Percentiles rank a stretch among this genome's conserved stretches.
Conservation (phyloP, 768 basidiomycete species). For the Mrakia hoshinonis region DNA sequence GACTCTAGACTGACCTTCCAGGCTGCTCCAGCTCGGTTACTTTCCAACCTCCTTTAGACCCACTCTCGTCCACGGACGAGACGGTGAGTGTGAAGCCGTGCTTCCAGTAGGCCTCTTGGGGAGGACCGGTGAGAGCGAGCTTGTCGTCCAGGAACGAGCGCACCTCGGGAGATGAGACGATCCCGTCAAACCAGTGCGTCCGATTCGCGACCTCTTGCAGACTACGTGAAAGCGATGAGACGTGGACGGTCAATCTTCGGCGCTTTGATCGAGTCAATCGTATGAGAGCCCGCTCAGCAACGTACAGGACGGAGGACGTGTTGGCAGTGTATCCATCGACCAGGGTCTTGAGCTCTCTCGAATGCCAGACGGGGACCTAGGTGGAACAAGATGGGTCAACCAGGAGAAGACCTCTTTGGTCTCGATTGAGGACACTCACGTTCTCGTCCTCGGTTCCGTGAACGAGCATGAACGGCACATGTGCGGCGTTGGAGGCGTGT, state of each 20-base stretch:
- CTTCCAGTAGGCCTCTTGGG: conserved; percentile 28
- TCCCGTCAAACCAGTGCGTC: conserved; percentile 61
- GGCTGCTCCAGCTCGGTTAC: conserved; percentile 55
- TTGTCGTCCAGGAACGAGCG: conserved; percentile 50
- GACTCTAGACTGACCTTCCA: conserved; percentile 50
- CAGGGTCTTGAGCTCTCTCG: conserved; percentile 50
- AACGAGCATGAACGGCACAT: conserved; percentile 61
- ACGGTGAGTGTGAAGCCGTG: conserved; percentile 62
- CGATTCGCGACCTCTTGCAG: conserved; percentile 56
- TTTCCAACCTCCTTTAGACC: conserved; percentile 61
- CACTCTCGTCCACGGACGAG: conserved; percentile 58
- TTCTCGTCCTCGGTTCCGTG: conserved; percentile 72
- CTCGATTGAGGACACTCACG: conserved; percentile 37
- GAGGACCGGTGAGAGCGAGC: conserved; percentile 1
- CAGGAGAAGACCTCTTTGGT: not conserved
- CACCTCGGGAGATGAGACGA: conserved; percentile 53
- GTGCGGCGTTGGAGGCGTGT: conserved; percentile 66
- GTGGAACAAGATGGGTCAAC: not conserved
- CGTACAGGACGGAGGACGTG: not conserved
- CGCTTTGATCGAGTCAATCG: not conserved
- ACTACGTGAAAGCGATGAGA: conserved; percentile 38
- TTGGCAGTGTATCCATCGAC: conserved; percentile 33
- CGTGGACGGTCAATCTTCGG: not conserved
- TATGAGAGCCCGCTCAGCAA: no score
- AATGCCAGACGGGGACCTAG: conserved; percentile 67